Base-by-base conservation (phyloP, 75 land plant species). In the Larix kaempferi region DNA sequence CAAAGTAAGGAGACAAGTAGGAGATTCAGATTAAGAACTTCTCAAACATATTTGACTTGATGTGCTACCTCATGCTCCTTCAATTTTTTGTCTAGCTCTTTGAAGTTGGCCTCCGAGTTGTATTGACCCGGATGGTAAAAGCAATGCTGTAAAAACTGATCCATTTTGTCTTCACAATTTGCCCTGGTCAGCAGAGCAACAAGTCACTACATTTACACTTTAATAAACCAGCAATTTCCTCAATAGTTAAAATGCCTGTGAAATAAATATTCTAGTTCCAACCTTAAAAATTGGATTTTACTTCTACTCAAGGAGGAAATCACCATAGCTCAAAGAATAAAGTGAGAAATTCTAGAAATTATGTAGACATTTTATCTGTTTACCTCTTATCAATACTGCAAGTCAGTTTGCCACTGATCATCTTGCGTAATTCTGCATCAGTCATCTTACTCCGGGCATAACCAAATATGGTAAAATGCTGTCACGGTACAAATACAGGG, bases 61-160 rank as follows among this genome's bases (percentile, higher is more conserved):
- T 49, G 8, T 56, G 17, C 57, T 86, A 96, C 99, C 98, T 94
- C 98, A 79, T 96, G 98, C 39, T 88, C 86, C 77, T 89, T 86
- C 29, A 96, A 85, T 60, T 94, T 89, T 78, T 78, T 78, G 76
- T 92, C 91, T 19, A 96, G 88, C 74, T 85, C 84, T 13, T 73
- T 78, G 78, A 96, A 96, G 56, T 89, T 76, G 6, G 85, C 92
- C 81, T 89, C 83, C 0, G 98, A 96, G 62, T 89, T 89, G 77
- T 94, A 96, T 79, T 92, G 98, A 5, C 99, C 99, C 39, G 93
- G 75, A 66, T 96, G 95, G 82, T 96, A 96, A 78, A 96, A 94
- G 80, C 98, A 96, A 58, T 91, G 86, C 57, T 84, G 23, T n/a
- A 96, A 84, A 75, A 96, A 96, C 75, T 89, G 73, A 2, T 94